Base-by-base conservation (phyloP, 805 yeast species). In the Lipomyces yamanashiensis region DNA sequence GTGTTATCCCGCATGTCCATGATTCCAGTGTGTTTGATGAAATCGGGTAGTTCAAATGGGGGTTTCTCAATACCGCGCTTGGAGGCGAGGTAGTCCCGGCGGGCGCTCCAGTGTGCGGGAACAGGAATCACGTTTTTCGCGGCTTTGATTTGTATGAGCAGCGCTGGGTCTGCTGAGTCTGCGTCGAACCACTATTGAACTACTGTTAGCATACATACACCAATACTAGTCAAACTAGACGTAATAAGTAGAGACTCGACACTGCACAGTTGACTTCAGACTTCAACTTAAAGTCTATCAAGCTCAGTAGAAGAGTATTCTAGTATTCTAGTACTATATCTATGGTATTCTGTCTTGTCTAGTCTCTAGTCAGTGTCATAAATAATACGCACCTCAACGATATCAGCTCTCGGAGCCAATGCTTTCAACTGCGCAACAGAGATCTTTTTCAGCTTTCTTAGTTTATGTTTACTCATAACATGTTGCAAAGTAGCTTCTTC, bases 101-200 rank as follows among this genome's bases (percentile, higher is more conserved):
- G 91, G 15, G 82, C 77, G 58, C 84, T 85, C 99, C 99, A 93
- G 74, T 92, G 95, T 0, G 76, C 72, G 0, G 98, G 98, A 0
- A 93, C 90, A 1, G 85, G 89, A 0, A 92, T 86, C 1, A 78
- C 81, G 67, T 90, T 89, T 61, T 85, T 86, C 41, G 79, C 76
- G 0, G 87, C 77, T 72, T 92, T 93, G 55, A 93, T 74, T 23
- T 81, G 78, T 0, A 89, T 85, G 13, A 85, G 79, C 21, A 92
- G 73, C 54, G 78, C 76, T 1, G 99, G 97, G 70, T 90, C 93
- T 0, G 80, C 81, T 0, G 98, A 88, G 77, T 92, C 95, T 1
- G 86, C 87, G 74, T 95, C 98, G 70, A 79, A 84, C 96, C 96
- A 88, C 67, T 62, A 43, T 7, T 47, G 23, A 23, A 28, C 37